Conservation (phyloP, 306 rosid genomes). For the Arachis stenosperma region DNA sequence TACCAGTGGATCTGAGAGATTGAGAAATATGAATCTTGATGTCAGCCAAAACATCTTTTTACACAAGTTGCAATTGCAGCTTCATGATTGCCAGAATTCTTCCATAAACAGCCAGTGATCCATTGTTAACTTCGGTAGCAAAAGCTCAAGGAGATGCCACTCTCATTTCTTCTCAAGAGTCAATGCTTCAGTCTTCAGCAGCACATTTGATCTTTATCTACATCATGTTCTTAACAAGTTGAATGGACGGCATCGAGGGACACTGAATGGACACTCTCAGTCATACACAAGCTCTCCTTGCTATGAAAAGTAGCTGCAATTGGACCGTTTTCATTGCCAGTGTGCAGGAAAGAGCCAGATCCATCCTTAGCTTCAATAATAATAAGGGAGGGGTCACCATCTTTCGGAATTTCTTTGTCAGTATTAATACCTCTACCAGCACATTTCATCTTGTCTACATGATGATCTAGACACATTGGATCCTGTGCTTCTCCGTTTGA, state of each 20-base stretch:
- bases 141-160: too few relatives aligned
- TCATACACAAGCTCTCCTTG: too few relatives aligned
- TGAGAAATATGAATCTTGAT: background rate
- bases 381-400: constrained; percentile 8
- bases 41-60: constrained; percentile 22
- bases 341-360: background rate
- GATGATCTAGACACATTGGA: constrained; percentile 2
- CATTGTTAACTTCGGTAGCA: too few relatives aligned
- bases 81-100: too few relatives aligned
- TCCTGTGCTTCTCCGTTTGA: background rate
- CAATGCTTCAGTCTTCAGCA: too few relatives aligned
- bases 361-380: constrained; percentile 16
- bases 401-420: constrained; percentile 24
- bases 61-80: constrained; percentile 3
- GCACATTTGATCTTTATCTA: too few relatives aligned
- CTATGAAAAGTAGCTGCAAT: background rate
- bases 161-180: too few relatives aligned
- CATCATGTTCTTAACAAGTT: too few relatives aligned
- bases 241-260: too few relatives aligned
- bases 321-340: constrained; percentile 21
- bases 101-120: too few relatives aligned
- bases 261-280: too few relatives aligned
- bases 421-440: background rate
- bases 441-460: background rate
- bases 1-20: background rate